These are phyloP conservation scores for Neonectria neomacrospora DNA, from an alignment of 2,329 filamentous ascomycete species.

Conservation along the genomic window DNA sequence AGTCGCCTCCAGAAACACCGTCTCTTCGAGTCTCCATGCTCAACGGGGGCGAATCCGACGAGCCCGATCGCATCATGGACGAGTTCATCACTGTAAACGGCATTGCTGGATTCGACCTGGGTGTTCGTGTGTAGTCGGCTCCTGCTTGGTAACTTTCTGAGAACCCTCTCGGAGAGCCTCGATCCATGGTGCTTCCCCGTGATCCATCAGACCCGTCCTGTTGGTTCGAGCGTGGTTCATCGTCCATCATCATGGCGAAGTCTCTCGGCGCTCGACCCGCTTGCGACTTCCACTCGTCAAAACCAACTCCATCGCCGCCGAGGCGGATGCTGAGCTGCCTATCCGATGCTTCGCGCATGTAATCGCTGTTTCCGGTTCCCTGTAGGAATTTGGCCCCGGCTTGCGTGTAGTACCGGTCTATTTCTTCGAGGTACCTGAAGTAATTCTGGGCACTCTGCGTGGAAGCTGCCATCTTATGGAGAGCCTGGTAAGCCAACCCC, in stretches of 20 bases:
- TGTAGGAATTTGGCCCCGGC: conserved; percentile 15
- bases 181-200: conserved; percentile 16
- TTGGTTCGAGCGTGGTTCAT: conserved; percentile 19
- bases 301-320: conserved; percentile 19
- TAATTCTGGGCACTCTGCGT: conserved; percentile 34
- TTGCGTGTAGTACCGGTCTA: conserved; percentile 28
- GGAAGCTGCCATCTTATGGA: conserved; percentile 29
- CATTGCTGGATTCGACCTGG: conserved; percentile 26
- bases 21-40: conserved; percentile 18
- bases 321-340: conserved; percentile 32
- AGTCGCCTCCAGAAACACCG: conserved; percentile 7
- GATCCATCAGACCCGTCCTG: conserved; percentile 28
- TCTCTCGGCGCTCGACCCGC: conserved; percentile 12
- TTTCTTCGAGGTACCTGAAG: conserved; percentile 29
- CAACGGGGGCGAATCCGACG: conserved; percentile 13
- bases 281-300: conserved; percentile 14
- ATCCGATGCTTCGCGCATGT: conserved; percentile 2
- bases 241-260: conserved; percentile 14
- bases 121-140: conserved; percentile 8
- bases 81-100: conserved; percentile 28
- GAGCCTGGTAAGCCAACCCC: conserved; percentile 30
- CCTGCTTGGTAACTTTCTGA: conserved; percentile 14
- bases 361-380: not conserved
- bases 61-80: conserved; percentile 10
- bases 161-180: conserved; percentile 6